These are phyloP conservation scores for Epichloe hybrida DNA, from an alignment of 2,329 filamentous ascomycete species.

Conservation along the genomic window DNA sequence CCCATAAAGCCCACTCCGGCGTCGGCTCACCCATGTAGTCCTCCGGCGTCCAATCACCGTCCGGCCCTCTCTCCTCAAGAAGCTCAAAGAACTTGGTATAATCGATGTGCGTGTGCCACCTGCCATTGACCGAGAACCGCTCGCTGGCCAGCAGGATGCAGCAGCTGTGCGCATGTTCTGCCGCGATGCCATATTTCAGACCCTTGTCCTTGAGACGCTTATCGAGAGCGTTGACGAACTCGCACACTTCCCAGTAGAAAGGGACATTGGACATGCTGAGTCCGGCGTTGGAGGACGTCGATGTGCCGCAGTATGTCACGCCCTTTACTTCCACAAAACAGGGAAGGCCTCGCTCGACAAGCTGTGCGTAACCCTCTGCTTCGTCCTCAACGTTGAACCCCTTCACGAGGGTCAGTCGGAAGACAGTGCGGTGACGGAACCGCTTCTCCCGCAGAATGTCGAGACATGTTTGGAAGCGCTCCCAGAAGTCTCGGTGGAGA, in stretches of 20 bases:
- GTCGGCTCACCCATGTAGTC: conserved; percentile 81
- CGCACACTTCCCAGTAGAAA: conserved; percentile 80
- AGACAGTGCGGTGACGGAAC: conserved; percentile 81
- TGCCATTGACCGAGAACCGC: conserved; percentile 61
- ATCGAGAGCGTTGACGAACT: conserved; percentile 68
- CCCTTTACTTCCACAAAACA: conserved; percentile 95
- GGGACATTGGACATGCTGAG: conserved; percentile 96
- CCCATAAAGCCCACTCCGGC: conserved; percentile 90
- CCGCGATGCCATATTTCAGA: conserved; percentile 77
- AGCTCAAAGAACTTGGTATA: conserved; percentile 80
- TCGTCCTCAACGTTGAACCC: conserved; percentile 97
- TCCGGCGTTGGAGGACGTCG: conserved; percentile 68
- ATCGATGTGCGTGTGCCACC: conserved; percentile 86
- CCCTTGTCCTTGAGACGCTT: conserved; percentile 54
- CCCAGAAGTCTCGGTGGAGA: conserved; percentile 93
- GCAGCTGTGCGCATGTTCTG: conserved; percentile 90
- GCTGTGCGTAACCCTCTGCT: conserved; percentile 74
- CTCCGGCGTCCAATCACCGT: conserved; percentile 67
- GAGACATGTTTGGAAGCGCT: conserved; percentile 81
- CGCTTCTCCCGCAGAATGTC: conserved; percentile 78
- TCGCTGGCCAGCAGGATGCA: conserved; percentile 78
- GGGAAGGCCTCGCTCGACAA: conserved; percentile 74
- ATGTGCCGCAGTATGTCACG: conserved; percentile 91
- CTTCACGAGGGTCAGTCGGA: conserved; percentile 89
- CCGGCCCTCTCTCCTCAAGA: conserved; percentile 52